Evolutionary conservation across 2,329 filamentous ascomycete species (phyloP).

Genomic region (Fusarium pseudograminearum): DNA sequence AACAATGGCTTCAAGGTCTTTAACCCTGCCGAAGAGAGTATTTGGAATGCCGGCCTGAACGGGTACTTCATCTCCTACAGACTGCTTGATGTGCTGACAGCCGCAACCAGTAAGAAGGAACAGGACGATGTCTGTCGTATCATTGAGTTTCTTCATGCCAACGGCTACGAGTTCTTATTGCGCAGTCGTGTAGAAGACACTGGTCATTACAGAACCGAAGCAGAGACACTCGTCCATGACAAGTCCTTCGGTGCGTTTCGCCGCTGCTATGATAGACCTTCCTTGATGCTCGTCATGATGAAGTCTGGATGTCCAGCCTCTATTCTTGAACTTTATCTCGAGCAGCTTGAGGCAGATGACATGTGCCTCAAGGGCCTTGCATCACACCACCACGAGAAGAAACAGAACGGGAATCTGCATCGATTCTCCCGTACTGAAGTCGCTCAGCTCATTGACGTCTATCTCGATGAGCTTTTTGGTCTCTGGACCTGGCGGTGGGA

Average conservation of each 20-base stretch:
- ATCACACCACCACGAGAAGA: no score
- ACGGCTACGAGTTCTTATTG: neutral
- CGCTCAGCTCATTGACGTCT: fast-evolving
- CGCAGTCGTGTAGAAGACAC: neutral
- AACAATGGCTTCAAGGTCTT: neutral
- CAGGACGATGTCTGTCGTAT: neutral
- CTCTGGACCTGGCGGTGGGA: neutral
- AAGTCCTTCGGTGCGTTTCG: neutral
- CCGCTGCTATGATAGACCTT: neutral
- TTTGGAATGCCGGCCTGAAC: neutral
- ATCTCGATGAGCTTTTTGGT: neutral
- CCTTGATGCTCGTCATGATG: neutral
- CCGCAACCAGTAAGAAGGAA: neutral
- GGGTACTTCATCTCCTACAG: neutral
- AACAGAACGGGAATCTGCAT: neutral
- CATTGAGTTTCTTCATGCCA: neutral
- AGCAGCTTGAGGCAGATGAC: neutral
- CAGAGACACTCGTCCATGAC: neutral
- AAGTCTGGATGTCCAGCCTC: neutral
- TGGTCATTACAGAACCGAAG: neutral
- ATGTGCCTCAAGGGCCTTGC: neutral
- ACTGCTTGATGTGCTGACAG: neutral
- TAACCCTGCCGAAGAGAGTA: neutral
- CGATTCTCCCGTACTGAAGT: neutral
- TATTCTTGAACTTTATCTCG: constrained; percentile 5